Evolutionary conservation across 2,329 filamentous ascomycete species (phyloP), one percentile per base, ranked within the genome.

Genomic region (Alternaria arbusti): DNA sequence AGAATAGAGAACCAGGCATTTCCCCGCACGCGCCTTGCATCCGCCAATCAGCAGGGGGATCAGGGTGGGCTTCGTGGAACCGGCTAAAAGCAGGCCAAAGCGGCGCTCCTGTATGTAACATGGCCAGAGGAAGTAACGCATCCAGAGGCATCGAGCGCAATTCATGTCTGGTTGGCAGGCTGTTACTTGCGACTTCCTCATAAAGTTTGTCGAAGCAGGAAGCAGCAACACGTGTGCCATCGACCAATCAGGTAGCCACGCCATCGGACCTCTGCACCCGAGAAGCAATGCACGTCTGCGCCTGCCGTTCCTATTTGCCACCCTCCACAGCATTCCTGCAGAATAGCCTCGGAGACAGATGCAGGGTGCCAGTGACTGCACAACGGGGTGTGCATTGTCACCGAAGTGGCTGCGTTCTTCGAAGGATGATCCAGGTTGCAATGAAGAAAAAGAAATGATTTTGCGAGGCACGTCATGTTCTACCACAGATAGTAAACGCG

Each of bases 1-100:
- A 63, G 57, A 54, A 50, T 60, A 20, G 26, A 54, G 50, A 51
- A 32, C 49, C 49, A 63, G 60, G 49, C 60, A 59, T 63, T 63
- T 63, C 60, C 60, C 60, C 60, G 60, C 60, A 63, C 60, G 56
- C 20, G 5, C 50, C 51, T 28, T 59, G 57, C 57, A 56, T 51
- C 32, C 40, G 45, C 61, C 60, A 59, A 59, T 54, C 56, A 59
- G n/a, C 44, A 59, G 54, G 5, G 44, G 32, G 9, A 26, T 30
- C 20, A 50, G 44, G 13, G 49, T 54, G 43, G 56, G n/a, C 30
- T 63, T 13, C 49, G 44, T 54, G 20, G 56, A 22, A 47, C 57
- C 61, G 57, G 61, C 61, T 63, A 56, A 59, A 59, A 45, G 40
- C 55, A 47, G 46, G 17, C 54, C 46, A 52, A 23, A 47, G 32